Conservation (phyloP, 306 rosid genomes). For the Quercus parvula region DNA sequence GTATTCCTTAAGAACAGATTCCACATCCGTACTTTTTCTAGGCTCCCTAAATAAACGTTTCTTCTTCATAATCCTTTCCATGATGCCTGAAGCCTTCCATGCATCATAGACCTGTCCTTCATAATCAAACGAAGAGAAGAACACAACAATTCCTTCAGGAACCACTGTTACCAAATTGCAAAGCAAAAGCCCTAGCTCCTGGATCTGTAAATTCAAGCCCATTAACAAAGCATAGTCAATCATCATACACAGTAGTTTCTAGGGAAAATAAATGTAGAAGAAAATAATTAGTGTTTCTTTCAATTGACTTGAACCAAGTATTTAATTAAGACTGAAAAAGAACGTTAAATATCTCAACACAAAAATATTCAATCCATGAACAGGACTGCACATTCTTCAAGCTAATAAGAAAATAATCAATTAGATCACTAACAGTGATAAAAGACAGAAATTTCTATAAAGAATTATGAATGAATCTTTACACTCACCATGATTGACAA, state of each 20-base stretch:
- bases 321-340: background rate
- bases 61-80: slow-evolving; percentile 74
- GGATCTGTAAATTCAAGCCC: slow-evolving; percentile 52
- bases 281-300: background rate
- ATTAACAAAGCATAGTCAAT: slow-evolving; percentile 21
- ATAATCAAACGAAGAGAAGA: slow-evolving; percentile 93
- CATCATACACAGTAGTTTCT: slow-evolving; percentile 2
- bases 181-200: slow-evolving; percentile 76
- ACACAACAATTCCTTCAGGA: slow-evolving; percentile 90
- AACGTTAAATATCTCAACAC: background rate
- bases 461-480: slow-evolving; percentile 14
- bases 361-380: background rate
- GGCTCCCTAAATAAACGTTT: slow-evolving; percentile 89
- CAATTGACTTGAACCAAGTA: background rate
- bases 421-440: background rate
- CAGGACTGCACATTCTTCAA: background rate
- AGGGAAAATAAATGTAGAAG: background rate
- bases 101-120: slow-evolving; percentile 69
- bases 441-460: background rate
- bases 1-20: slow-evolving; percentile 73
- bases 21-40: slow-evolving; percentile 73
- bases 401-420: background rate
- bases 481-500: slow-evolving; percentile 54
- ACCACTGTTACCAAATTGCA: slow-evolving; percentile 76
- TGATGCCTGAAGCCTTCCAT: slow-evolving; percentile 81